Percentiles rank a stretch among this genome's conserved stretches.
These are phyloP conservation scores for Starmerella floricola DNA, from an alignment of 805 yeast species.

Conservation along the genomic window DNA sequence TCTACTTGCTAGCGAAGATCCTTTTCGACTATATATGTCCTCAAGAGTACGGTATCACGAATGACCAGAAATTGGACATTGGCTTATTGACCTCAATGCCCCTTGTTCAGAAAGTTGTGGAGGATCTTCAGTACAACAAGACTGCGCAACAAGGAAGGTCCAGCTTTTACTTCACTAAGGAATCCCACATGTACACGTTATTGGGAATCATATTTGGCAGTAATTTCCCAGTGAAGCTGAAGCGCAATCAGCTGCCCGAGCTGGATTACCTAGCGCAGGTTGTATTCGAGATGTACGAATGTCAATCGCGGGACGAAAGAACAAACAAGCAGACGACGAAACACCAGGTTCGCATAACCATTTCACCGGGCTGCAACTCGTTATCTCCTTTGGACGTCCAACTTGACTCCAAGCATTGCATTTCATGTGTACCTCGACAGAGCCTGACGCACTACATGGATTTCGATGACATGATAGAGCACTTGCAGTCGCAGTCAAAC, in stretches of 20 bases:
- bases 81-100: slow-evolving; percentile 92
- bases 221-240: slow-evolving; percentile 87
- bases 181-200: slow-evolving; percentile 88
- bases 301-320: slow-evolving; percentile 44
- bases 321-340: slow-evolving; percentile 43
- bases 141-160: slow-evolving; percentile 74
- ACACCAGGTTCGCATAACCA: slow-evolving; percentile 79
- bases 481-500: slow-evolving; percentile 64
- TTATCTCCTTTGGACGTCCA: slow-evolving; percentile 96
- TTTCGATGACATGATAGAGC: slow-evolving; percentile 73
- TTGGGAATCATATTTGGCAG: slow-evolving; percentile 84
- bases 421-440: slow-evolving; percentile 86
- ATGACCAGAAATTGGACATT: slow-evolving; percentile 87
- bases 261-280: slow-evolving; percentile 91
- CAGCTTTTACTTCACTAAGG: slow-evolving; percentile 88
- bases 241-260: slow-evolving; percentile 91
- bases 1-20: slow-evolving; percentile 81
- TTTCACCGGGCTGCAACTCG: slow-evolving; percentile 97
- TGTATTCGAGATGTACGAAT: slow-evolving; percentile 81
- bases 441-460: slow-evolving; percentile 87
- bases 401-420: slow-evolving; percentile 89
- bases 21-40: slow-evolving; percentile 96
- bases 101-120: slow-evolving; percentile 71
- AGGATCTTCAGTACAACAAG: slow-evolving; percentile 70
- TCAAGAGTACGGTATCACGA: slow-evolving; percentile 95